Evolutionary conservation across 2,329 filamentous ascomycete species (phyloP).

Genomic region (Ramularia collo-cygni): DNA sequence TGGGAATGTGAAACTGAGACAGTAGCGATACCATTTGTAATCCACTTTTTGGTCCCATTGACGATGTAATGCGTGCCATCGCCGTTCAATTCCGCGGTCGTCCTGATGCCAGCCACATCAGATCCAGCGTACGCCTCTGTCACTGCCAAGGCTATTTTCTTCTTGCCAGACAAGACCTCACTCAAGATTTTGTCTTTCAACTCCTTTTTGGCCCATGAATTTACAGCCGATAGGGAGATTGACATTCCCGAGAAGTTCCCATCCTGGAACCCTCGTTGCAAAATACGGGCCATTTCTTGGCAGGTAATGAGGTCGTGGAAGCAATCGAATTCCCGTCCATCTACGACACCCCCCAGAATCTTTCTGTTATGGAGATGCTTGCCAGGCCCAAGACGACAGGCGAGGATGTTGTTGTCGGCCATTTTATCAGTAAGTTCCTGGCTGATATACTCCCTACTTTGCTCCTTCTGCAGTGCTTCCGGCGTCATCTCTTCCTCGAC

Average conservation of each 20-base stretch:
- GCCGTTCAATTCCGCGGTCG: conserved; percentile 67
- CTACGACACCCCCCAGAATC: conserved; percentile 62
- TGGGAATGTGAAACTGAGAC: conserved; percentile 58
- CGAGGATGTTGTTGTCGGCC: conserved; percentile 65
- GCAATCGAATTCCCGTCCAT: conserved; percentile 78
- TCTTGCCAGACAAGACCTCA: conserved; percentile 70
- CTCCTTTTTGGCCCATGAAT: conserved; percentile 66
- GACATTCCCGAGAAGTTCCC: conserved; percentile 83
- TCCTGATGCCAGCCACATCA: conserved; percentile 72
- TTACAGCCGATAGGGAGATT: conserved; percentile 70
- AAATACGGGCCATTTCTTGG: conserved; percentile 66
- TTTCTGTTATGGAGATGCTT: conserved; percentile 69
- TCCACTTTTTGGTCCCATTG: conserved; percentile 77
- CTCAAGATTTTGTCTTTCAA: conserved; percentile 61
- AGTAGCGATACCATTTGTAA: conserved; percentile 67
- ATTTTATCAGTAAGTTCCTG: conserved; percentile 70
- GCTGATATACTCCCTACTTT: conserved; percentile 62
- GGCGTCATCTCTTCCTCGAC: conserved; percentile 63
- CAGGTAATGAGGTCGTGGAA: conserved; percentile 73
- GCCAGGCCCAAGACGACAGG: conserved; percentile 77
- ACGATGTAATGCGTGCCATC: conserved; percentile 67
- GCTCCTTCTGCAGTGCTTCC: conserved; percentile 70
- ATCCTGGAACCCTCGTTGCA: conserved; percentile 78
- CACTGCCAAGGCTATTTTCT: conserved; percentile 83
- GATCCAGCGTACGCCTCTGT: conserved; percentile 85